Evolutionary conservation across 2,329 filamentous ascomycete species (phyloP).

Genomic region (Arthrobotrys entomopaga): DNA sequence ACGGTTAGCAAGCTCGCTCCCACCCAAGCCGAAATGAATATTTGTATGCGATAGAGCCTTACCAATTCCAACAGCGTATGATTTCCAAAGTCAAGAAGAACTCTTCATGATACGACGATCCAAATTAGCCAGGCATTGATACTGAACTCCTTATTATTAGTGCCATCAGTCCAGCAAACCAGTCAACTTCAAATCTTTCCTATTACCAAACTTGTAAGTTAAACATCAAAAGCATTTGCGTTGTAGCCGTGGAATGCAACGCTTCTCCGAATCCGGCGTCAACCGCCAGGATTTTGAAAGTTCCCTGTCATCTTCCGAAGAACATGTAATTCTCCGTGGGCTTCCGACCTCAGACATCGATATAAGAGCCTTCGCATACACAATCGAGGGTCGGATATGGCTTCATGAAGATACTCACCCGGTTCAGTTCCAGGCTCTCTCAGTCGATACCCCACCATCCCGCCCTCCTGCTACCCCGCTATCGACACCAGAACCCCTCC

Average conservation of each 20-base stretch:
- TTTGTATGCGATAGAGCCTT: too few species aligned
- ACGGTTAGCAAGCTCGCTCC: neutral
- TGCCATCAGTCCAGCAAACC: too few species aligned
- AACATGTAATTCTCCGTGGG: neutral
- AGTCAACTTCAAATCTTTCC: too few species aligned
- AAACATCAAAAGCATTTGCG: neutral
- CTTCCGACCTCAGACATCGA: too few species aligned
- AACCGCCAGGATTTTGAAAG: neutral
- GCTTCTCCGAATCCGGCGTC: constrained; percentile 12
- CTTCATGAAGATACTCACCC: constrained; percentile 53
- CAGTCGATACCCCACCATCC: neutral
- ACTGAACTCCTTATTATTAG: too few species aligned
- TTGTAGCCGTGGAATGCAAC: constrained; percentile 24
- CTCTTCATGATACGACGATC: too few species aligned
- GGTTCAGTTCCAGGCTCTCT: constrained; percentile 21
- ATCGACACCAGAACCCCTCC: constrained; percentile 22
- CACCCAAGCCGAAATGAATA: too few species aligned
- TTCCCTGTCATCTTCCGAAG: neutral
- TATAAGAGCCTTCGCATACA: too few species aligned
- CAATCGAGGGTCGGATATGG: constrained; percentile 4
- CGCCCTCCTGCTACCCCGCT: constrained; percentile 2
- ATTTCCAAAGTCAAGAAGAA: too few species aligned
- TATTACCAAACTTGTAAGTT: too few species aligned
- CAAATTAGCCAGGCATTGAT: too few species aligned
- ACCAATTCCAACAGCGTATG: too few species aligned